Percentiles rank a stretch among this genome's conserved stretches.
Conservation (phyloP, 768 basidiomycete species). For the Boletus tomentosulus region DNA sequence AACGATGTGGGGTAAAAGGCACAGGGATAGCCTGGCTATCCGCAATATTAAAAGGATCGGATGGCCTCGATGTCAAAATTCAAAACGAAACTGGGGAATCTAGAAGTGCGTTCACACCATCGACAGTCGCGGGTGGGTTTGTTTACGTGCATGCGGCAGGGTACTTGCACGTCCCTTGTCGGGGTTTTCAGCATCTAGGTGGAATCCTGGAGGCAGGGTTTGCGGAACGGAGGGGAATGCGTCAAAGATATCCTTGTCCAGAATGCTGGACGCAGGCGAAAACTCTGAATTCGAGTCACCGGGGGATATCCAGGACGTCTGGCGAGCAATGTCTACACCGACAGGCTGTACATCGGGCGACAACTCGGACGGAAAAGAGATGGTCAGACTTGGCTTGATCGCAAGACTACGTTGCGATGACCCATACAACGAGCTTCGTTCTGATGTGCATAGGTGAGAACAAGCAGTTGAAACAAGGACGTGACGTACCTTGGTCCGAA, state of each 20-base stretch:
- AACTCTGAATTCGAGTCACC: slow-evolving; percentile 38
- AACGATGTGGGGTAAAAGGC: background rate
- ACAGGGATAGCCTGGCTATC: slow-evolving; percentile 10
- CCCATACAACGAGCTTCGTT: slow-evolving; percentile 27
- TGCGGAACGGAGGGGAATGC: slow-evolving; percentile 70
- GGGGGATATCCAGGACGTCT: slow-evolving; percentile 47
- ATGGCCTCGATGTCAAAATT: background rate
- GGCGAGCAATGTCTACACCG: slow-evolving; percentile 25
- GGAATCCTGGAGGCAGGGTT: slow-evolving; percentile 35
- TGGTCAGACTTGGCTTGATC: slow-evolving; percentile 21
- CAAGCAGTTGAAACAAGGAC: background rate
- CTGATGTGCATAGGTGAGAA: slow-evolving; percentile 6
- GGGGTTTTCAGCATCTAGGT: slow-evolving; percentile 11
- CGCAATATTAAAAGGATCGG: background rate
- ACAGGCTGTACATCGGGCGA: slow-evolving; percentile 12
- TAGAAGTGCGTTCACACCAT: slow-evolving; percentile 17
- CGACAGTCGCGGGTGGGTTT: slow-evolving; percentile 21
- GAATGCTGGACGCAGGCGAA: slow-evolving; percentile 34
- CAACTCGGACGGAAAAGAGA: slow-evolving; percentile 20
- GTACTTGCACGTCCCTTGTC: slow-evolving; percentile 21
- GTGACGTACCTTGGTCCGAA: slow-evolving; percentile 40
- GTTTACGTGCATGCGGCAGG: slow-evolving; percentile 26
- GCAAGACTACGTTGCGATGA: slow-evolving; percentile 23
- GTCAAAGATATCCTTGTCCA: slow-evolving; percentile 62
- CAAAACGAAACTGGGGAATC: slow-evolving; percentile 1